phyloP scores from a whole-genome alignment of 495 filamentous ascomycete genomes.

The Aspergillus avenaceus region DNA sequence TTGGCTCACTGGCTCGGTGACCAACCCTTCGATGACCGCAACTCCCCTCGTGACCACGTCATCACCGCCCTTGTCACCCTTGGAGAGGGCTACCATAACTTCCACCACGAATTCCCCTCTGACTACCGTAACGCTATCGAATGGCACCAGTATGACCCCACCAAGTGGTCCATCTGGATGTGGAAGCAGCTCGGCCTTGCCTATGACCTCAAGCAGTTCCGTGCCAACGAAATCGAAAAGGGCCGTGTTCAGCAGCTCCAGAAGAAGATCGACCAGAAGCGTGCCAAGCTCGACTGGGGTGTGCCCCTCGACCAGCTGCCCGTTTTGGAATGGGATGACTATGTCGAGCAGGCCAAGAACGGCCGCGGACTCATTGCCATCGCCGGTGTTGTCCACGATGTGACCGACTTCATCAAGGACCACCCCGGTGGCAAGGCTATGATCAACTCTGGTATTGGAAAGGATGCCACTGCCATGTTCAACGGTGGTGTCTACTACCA shows the following conservation, averaged over 20 bases:
- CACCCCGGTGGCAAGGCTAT: slow-evolving; percentile 96
- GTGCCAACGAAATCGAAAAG: slow-evolving; percentile 98
- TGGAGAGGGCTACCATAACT: slow-evolving; percentile 98
- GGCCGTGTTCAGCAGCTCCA: slow-evolving; percentile 93
- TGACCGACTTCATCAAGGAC: slow-evolving; percentile 90
- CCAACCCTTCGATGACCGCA: slow-evolving; percentile 98
- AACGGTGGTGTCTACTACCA: slow-evolving; percentile 98
- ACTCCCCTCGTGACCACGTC: slow-evolving; percentile 94
- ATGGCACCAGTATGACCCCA: slow-evolving; percentile 98
- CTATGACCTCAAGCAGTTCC: slow-evolving; percentile 96
- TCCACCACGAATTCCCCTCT: slow-evolving; percentile 99
- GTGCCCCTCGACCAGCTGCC: slow-evolving; percentile 89
- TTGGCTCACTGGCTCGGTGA: slow-evolving; percentile 98
- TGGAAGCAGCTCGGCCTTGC: slow-evolving; percentile 94
- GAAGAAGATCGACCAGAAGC: slow-evolving; percentile 99
- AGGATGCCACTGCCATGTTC: slow-evolving; percentile 98
- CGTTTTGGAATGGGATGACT: slow-evolving; percentile 96
- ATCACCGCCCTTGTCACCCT: slow-evolving; percentile 94
- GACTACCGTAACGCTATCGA: slow-evolving; percentile 98
- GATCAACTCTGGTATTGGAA: slow-evolving; percentile 88
- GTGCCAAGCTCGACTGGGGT: slow-evolving; percentile 90
- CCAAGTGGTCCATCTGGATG: slow-evolving; percentile 94
- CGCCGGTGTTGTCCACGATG: slow-evolving; percentile 94
- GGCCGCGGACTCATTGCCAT: slow-evolving; percentile 84
- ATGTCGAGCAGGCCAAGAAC: slow-evolving; percentile 80